phyloP scores from a whole-genome alignment of 2,329 filamentous ascomycete species.

The Ophiocordyceps polyrhachis-furcata region DNA sequence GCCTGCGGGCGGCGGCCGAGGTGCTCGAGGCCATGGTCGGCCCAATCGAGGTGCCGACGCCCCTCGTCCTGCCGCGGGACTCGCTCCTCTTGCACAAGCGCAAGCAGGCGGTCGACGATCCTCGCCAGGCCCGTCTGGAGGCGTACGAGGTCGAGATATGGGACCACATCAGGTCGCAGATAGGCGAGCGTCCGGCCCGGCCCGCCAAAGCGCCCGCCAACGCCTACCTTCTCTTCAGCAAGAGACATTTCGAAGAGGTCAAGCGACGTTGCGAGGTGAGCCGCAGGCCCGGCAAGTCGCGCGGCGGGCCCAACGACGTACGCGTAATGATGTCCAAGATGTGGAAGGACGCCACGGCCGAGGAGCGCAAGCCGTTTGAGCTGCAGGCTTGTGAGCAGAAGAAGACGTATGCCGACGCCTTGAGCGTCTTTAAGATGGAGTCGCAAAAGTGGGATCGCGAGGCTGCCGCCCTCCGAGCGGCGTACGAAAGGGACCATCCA shows the following conservation, averaged over 20 bases:
- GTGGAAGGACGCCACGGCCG: slow-evolving; percentile 64
- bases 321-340: slow-evolving; percentile 71
- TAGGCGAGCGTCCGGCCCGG: slow-evolving; percentile 58
- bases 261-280: slow-evolving; percentile 43
- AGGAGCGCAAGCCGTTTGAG: slow-evolving; percentile 59
- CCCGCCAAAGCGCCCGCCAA: slow-evolving; percentile 62
- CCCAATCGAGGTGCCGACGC: slow-evolving; percentile 56
- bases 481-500: slow-evolving; percentile 35
- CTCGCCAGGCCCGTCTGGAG: slow-evolving; percentile 32
- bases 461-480: slow-evolving; percentile 32
- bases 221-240: slow-evolving; percentile 79
- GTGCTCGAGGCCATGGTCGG: slow-evolving; percentile 66
- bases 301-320: slow-evolving; percentile 59
- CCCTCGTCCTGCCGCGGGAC: slow-evolving; percentile 52
- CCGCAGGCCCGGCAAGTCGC: slow-evolving; percentile 42
- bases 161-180: slow-evolving; percentile 30
- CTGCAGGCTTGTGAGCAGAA: slow-evolving; percentile 57
- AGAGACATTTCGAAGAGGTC: slow-evolving; percentile 49
- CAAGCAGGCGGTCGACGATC: slow-evolving; percentile 29
- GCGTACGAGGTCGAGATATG: slow-evolving; percentile 36
- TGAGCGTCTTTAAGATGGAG: slow-evolving; percentile 41
- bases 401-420: slow-evolving; percentile 36
- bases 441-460: slow-evolving; percentile 54
- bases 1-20: slow-evolving; percentile 74
- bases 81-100: slow-evolving; percentile 32